Base-by-base conservation (phyloP, 164 flowering plant genomes). In the Warburgia ugandensis region DNA sequence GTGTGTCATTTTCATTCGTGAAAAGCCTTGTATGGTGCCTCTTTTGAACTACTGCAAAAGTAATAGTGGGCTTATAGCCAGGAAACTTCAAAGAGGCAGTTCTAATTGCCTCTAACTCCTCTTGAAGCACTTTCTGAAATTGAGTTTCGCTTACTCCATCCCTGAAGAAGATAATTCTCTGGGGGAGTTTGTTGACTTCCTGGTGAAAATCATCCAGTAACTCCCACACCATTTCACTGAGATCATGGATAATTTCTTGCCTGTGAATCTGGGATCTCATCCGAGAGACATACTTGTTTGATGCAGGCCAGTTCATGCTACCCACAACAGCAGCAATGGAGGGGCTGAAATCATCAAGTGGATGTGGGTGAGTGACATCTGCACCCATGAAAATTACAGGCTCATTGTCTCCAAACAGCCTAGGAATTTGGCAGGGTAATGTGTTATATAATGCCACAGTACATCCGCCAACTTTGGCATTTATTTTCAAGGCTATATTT, bases 311-410 rank as follows among this genome's bases (percentile, higher is more conserved):
- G 62, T 91, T 91, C 75, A 85, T 71, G 72, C 90, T 87, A 0
- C 90, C 96, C 33, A 91, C 98, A 1, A 91, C 95, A 25, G 98
- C 98, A 23, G 92, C 96, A 48, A 91, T 69, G 1, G 96, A 87
- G 13, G 98, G 98, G 58, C 96, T 87, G 29, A 14, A 60, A 63
- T 85, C 98, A 43, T 91, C 96, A 2, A 80, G 79, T 0, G 94
- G 95, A 45, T 85, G 95, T 29, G 98, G 98, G 61, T 91, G 98
- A n/a, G 95, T 87, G 4, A 91, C 98, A 65, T 91, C 98, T 4
- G 98, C 96, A 6, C 98, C 98, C 78, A 91, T 77, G 54, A 91
- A 87, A 49, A 91, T 91, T 50, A 80, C 81, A 1, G 95, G 87
- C 54, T 83, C 86, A 41, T 78, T 74, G 5, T 20, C 33, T 1